Base-by-base conservation (phyloP, 768 basidiomycete genomes). In the Glaciozyma antarctica region DNA sequence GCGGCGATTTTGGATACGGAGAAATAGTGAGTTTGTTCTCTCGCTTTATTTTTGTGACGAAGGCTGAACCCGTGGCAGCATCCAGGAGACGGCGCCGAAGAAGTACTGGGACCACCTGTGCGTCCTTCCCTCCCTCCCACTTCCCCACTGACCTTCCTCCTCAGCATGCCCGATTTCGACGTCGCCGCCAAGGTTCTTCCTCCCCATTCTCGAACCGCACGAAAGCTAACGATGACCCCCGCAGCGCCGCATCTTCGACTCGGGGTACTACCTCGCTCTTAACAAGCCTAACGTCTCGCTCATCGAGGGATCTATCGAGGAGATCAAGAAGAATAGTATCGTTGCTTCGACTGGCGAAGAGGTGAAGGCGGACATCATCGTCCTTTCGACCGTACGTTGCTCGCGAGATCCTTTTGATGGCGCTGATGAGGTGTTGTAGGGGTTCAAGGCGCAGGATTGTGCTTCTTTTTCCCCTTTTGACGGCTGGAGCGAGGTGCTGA, bases 181-280 rank as follows among this genome's bases (percentile, higher is more conserved):
- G 52, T 74, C 12, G 71, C 54, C 3, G 73, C 71, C 56, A 74
- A 73, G 63, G 68, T 66, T 0, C 3, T 65, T 16, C 3, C 38
- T 38, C n/a, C n/a, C 28, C 21, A 13, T 16, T 45, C 34, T 41
- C 13, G 5, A 2, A 21, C 4, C 26, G 13, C 9, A 12, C 24
- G 6, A 24, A 24, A 24, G 49, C 49, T 51, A 7, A 51, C 47
- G 7, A 15, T 4, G n/a, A n/a, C 22, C 13, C 5, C 13, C 26
- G 49, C 54, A 74, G 73, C 66, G 74, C 6, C 69, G 74, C 12
- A 66, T 75, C 4, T 71, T 72, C 51, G 74, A 75, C 54, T 19
- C 52, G 15, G 60, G 65, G 28, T 75, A 75, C 62, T 61, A 66
- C 61, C 47, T 52, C n/a, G 24, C 66, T 15, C 64, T 72, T 17